Conservation (phyloP, 2,329 filamentous ascomycete species). For the Moelleriella libera region DNA sequence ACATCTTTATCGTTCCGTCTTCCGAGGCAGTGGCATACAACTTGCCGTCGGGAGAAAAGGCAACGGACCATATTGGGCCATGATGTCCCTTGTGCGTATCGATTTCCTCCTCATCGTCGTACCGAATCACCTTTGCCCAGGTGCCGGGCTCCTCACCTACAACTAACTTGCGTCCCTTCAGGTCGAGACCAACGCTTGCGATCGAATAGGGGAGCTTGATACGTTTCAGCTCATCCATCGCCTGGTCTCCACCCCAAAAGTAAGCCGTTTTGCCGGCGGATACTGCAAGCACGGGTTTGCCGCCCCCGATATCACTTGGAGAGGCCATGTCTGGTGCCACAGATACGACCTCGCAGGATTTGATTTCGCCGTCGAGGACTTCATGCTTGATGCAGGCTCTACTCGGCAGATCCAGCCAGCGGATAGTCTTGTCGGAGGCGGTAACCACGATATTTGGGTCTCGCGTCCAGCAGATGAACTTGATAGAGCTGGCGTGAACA, state of each 20-base stretch:
- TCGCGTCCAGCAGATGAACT: conserved; percentile 87
- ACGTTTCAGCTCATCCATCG: conserved; percentile 62
- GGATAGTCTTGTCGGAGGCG: conserved; percentile 78
- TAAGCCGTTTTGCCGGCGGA: conserved; percentile 90
- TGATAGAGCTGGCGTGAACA: conserved; percentile 77
- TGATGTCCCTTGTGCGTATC: conserved; percentile 96
- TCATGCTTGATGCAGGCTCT: conserved; percentile 64
- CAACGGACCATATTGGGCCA: conserved; percentile 90
- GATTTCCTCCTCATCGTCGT: conserved; percentile 69
- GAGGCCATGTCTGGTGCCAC: conserved; percentile 45
- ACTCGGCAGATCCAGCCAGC: conserved; percentile 85
- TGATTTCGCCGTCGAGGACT: conserved; percentile 70
- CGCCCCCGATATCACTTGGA: conserved; percentile 48
- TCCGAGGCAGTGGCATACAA: conserved; percentile 94
- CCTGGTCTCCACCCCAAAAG: conserved; percentile 69
- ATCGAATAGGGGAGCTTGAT: conserved; percentile 72
- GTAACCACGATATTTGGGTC: conserved; percentile 84
- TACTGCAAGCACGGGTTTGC: conserved; percentile 64
- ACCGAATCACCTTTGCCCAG: conserved; percentile 91
- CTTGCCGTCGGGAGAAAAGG: conserved; percentile 90
- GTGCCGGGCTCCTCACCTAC: conserved; percentile 87
- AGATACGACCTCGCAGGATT: conserved; percentile 78
- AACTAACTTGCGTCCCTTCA: conserved; percentile 67
- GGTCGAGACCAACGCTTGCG: conserved; percentile 79
- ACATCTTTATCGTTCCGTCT: conserved; percentile 93